phyloP scores from a whole-genome alignment of 192 early-diverging fungal species.

The Coemansia sp. region DNA sequence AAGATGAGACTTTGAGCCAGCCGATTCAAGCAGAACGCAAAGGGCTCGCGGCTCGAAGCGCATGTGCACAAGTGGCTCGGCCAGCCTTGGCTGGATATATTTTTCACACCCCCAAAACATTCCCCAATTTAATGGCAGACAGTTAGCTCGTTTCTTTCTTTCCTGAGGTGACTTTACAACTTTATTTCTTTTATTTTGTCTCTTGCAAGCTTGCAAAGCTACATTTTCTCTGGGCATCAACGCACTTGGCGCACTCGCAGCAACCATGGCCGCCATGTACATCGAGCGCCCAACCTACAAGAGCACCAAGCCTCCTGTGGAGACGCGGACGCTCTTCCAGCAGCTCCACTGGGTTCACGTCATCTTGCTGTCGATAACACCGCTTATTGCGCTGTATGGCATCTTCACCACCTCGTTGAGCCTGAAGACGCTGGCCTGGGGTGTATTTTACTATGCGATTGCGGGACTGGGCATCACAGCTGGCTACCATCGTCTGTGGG shows the following conservation, averaged over 20 bases:
- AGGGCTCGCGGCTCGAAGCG: too few species aligned
- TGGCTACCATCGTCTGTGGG: constrained; percentile 84
- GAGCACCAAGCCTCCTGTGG: constrained; percentile 36
- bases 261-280: constrained; percentile 33
- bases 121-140: neutral
- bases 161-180: too few species aligned
- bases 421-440: constrained; percentile 66
- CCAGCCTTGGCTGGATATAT: too few species aligned
- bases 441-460: constrained; percentile 32
- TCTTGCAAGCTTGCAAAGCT: neutral
- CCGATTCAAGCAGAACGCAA: too few species aligned
- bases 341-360: constrained; percentile 71
- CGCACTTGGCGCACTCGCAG: neutral
- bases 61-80: too few species aligned
- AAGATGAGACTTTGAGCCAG: too few species aligned
- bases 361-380: constrained; percentile 65
- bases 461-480: constrained; percentile 53
- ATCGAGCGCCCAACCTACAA: constrained; percentile 53
- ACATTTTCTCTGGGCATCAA: neutral
- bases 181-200: neutral
- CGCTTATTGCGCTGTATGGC: constrained; percentile 80
- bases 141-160: too few species aligned
- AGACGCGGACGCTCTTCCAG: constrained; percentile 49
- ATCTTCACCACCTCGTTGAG: constrained; percentile 66
- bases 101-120: constrained; percentile 1